Evolutionary conservation across 805 yeast species (phyloP).

Genomic region (Schwanniomyces sp.): DNA sequence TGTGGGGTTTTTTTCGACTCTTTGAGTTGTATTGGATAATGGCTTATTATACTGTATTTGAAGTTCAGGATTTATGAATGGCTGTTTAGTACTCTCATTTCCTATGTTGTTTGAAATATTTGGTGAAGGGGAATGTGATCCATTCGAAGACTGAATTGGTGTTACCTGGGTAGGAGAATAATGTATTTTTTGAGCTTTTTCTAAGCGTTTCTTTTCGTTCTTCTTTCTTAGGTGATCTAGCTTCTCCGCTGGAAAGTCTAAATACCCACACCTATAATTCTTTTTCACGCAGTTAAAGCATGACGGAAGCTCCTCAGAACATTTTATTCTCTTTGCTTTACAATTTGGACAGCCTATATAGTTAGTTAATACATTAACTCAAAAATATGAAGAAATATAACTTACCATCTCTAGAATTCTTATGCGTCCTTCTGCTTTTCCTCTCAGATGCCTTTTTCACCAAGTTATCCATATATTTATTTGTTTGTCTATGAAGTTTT

Average conservation of each 20-base stretch:
- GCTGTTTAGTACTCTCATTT: not conserved
- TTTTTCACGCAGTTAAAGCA: conserved; percentile 40
- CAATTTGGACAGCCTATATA: conserved; percentile 41
- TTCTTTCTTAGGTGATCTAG: conserved; percentile 33
- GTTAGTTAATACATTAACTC: conserved; percentile 6
- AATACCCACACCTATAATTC: conserved; percentile 39
- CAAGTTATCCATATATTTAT: not conserved
- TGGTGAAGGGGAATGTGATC: not conserved
- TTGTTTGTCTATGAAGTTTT: not conserved
- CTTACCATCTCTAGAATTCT: conserved; percentile 38
- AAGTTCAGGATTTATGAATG: not conserved
- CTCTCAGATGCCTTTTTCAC: conserved; percentile 13
- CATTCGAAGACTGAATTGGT: not conserved
- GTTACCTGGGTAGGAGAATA: not conserved
- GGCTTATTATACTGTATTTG: not conserved
- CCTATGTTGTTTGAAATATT: not conserved
- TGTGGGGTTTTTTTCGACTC: no score
- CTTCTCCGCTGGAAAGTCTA: conserved; percentile 39
- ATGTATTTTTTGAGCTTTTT: not conserved
- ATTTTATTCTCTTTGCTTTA: conserved; percentile 42
- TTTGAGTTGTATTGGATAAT: not conserved
- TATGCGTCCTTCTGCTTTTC: conserved; percentile 36
- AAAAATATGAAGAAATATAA: not conserved
- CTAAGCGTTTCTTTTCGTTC: conserved; percentile 20
- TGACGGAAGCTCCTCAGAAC: conserved; percentile 42